Conservation (phyloP, 2,329 filamentous ascomycete genomes). For the Zymoseptoria passerinii region DNA sequence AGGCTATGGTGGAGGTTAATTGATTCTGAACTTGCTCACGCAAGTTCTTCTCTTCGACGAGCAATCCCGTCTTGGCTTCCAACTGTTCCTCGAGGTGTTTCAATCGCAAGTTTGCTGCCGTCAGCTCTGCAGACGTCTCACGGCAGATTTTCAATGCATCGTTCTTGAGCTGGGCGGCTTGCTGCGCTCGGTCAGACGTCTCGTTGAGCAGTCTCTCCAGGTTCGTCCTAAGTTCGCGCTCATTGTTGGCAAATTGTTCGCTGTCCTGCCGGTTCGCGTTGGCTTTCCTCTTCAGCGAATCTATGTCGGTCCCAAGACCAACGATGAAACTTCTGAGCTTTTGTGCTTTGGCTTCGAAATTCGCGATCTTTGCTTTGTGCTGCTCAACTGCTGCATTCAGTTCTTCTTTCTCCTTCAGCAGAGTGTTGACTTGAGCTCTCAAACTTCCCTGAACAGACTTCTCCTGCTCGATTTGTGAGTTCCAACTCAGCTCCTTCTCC, state of each 20-base stretch:
- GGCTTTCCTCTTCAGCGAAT: slow-evolving; percentile 12
- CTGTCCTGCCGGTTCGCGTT: slow-evolving; percentile 2
- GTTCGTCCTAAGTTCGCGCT: slow-evolving; percentile 3
- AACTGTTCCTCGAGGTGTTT: slow-evolving; percentile 18
- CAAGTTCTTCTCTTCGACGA: slow-evolving; percentile 20
- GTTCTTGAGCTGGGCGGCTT: slow-evolving; percentile 9
- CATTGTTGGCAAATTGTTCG: slow-evolving; percentile 8
- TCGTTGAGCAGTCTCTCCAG: slow-evolving; percentile 10
- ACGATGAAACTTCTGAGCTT: slow-evolving; percentile 19
- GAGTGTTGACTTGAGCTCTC: background rate
- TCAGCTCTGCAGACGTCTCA: slow-evolving; percentile 13
- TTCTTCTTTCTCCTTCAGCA: slow-evolving; percentile 9
- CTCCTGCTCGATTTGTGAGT: background rate
- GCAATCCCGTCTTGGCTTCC: slow-evolving; percentile 11
- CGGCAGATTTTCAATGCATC: slow-evolving; percentile 14
- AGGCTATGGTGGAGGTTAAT: slow-evolving; percentile 3
- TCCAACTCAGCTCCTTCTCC: background rate
- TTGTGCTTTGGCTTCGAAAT: slow-evolving; percentile 9
- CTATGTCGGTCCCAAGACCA: slow-evolving; percentile 18
- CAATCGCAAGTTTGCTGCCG: slow-evolving; percentile 3
- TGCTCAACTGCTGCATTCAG: slow-evolving; percentile 6
- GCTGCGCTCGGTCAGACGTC: slow-evolving; percentile 7
- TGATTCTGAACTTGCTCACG: slow-evolving; percentile 18
- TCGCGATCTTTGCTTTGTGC: slow-evolving; percentile 8
- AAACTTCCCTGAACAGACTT: background rate